Conservation (phyloP, 495 filamentous ascomycete genomes). For the Lepidopterella palustris region DNA sequence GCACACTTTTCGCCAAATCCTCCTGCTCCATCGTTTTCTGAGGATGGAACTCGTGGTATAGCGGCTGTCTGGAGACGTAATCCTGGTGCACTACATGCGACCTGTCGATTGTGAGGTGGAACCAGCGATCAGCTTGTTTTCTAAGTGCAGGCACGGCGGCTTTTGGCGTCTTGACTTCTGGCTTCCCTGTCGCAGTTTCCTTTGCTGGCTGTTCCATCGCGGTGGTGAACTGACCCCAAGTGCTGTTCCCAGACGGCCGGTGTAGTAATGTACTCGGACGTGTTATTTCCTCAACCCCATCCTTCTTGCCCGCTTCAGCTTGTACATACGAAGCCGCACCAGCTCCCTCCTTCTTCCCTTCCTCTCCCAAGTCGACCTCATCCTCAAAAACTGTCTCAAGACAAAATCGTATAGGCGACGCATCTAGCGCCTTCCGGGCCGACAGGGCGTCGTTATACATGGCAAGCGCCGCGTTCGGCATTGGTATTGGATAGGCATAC, state of each 20-base stretch:
- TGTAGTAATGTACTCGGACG: conserved; percentile 11
- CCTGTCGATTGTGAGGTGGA: conserved; percentile 26
- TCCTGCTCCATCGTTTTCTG: conserved; percentile 27
- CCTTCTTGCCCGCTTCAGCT: not conserved
- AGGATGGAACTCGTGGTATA: conserved; percentile 34
- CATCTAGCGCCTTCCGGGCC: conserved; percentile 35
- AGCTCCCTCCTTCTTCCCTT: not conserved
- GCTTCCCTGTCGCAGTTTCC: not conserved
- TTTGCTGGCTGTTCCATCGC: not conserved
- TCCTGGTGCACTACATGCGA: conserved; percentile 36
- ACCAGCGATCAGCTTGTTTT: conserved; percentile 9
- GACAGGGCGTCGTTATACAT: conserved; percentile 37
- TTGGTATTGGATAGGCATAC: conserved; percentile 36
- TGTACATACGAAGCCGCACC: not conserved
- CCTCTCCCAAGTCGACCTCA: not conserved
- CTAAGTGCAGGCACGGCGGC: not conserved
- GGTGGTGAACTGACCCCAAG: conserved; percentile 1
- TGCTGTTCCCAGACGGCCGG: not conserved
- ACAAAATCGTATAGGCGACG: conserved; percentile 39
- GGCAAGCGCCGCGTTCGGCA: conserved; percentile 38
- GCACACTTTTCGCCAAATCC: conserved; percentile 30
- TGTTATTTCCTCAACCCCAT: conserved; percentile 22
- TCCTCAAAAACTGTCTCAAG: conserved; percentile 16
- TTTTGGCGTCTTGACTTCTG: too few relatives aligned
- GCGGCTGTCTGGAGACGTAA: conserved; percentile 38